Percentiles rank a stretch among this genome's conserved stretches.
Evolutionary conservation across 768 basidiomycete species (phyloP).

Genomic region (Lepiota brunneoincarnata): DNA sequence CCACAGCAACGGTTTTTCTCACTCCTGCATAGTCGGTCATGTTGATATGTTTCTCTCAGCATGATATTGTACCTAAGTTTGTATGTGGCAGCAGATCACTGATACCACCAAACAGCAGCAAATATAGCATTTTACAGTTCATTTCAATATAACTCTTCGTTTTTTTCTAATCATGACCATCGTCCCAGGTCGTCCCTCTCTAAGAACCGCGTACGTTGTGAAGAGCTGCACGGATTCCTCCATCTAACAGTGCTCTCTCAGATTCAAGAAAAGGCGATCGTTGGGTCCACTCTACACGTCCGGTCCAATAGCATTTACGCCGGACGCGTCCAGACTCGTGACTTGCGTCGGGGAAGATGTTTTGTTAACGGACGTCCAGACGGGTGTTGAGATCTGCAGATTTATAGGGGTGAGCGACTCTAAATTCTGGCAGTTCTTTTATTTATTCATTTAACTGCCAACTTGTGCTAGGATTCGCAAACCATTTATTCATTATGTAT

Average conservation of each 20-base stretch:
- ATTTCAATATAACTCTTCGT: background rate
- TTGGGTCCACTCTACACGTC: constrained; percentile 85
- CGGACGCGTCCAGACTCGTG: constrained; percentile 75
- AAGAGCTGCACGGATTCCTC: background rate
- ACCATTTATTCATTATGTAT: constrained; percentile 82
- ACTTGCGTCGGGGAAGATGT: constrained; percentile 89
- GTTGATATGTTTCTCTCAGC: constrained; percentile 6
- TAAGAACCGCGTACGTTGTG: constrained; percentile 59
- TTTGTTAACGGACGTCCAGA: constrained; percentile 75
- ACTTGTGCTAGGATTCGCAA: constrained; percentile 67
- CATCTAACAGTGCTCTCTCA: constrained; percentile 24
- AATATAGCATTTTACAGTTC: constrained; percentile 1
- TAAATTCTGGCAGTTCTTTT: constrained; percentile 4
- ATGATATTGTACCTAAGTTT: background rate
- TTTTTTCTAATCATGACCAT: constrained; percentile 28
- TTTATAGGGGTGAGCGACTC: constrained; percentile 72
- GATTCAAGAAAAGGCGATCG: constrained; percentile 72
- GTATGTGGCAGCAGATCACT: background rate
- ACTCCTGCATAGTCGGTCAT: background rate
- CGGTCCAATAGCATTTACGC: constrained; percentile 79
- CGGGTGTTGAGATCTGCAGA: constrained; percentile 72
- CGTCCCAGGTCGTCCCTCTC: constrained; percentile 38
- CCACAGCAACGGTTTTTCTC: background rate
- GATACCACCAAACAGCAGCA: constrained; percentile 11
- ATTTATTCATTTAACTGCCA: constrained; percentile 3